Base-by-base conservation (phyloP, 2,329 filamentous ascomycete species). In the Phialophora expanda region DNA sequence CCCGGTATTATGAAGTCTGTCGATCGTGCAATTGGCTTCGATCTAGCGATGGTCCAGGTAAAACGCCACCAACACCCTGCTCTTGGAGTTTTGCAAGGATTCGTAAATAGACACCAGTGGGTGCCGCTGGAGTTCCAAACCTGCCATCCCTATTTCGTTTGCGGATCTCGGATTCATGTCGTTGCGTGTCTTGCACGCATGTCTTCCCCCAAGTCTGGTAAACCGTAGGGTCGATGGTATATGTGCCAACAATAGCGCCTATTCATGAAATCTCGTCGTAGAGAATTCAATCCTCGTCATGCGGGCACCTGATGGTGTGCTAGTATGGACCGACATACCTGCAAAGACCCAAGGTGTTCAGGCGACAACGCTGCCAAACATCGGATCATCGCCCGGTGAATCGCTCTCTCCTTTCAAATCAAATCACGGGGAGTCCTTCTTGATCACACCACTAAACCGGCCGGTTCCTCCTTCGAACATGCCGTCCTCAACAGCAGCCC, bases 381-480 rank as follows among this genome's bases (percentile, higher is more conserved):
- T n/a, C 38, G n/a, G 1, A 44, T 44, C 38, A 44, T 44, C 38
- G 6, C 6, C 17, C 32, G 11, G 8, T 12, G 9, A 12, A 4
- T 12, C 32, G 11, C 9, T 34, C 32, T 34, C 9, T 12, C 32
- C 2, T 9, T 9, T 28, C 20, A 22, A 51, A 26, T 26, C 48
- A 26, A 12, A 34, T 34, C 24, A 17, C 11, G 6, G 20, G 9
- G 48, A 32, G 41, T 69, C 57, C 61, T 61, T 62, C 24, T 62
- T 53, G 34, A 74, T 59, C 8, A 67, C 56, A 11, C 75, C 74
- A 44, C 66, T 68, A 65, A 76, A 76, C 17, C 75, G 65, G 17
- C 75, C 75, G 7, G 70, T 73, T 11, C 75, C 75, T 7, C 75
- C 74, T 56, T 72, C 68, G 28, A 66, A 69, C 51, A 72, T 72